Evolutionary conservation across 352 stramenopile genomes (phyloP).

Genomic region (Pythium oligandrum): DNA sequence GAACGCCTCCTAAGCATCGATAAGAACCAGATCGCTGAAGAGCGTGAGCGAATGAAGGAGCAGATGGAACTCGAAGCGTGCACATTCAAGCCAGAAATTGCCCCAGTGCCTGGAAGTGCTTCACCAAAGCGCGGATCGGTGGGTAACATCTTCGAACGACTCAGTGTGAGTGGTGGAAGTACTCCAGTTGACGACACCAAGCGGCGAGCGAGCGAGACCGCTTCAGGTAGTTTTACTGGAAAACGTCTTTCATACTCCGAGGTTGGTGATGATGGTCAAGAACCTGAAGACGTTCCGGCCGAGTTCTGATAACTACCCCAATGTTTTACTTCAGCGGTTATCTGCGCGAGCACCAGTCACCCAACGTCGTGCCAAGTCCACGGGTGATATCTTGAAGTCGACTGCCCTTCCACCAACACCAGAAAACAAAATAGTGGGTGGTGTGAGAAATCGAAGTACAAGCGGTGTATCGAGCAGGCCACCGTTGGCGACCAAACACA

Average conservation of each 20-base stretch:
- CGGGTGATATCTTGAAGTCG: constrained; percentile 41
- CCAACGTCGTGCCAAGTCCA: constrained; percentile 15
- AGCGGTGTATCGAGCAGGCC: too few relatives aligned
- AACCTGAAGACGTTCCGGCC: constrained; percentile 5
- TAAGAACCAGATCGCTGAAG: constrained; percentile 75
- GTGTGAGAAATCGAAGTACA: too few relatives aligned
- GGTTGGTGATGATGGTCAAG: constrained; percentile 18
- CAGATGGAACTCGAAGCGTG: constrained; percentile 68
- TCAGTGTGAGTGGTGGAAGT: constrained; percentile 27
- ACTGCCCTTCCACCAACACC: constrained; percentile 26
- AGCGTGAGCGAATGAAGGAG: constrained; percentile 68
- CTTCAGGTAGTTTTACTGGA: constrained; percentile 1
- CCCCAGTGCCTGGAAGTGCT: constrained; percentile 33
- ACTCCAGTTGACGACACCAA: constrained; percentile 26
- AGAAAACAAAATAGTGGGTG: constrained; percentile 1
- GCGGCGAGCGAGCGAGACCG: constrained; percentile 21
- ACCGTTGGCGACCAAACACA: too few relatives aligned
- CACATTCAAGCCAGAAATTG: constrained; percentile 80
- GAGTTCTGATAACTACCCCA: constrained; percentile 14
- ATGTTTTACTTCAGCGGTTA: constrained; percentile 9
- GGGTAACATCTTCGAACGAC: constrained; percentile 35
- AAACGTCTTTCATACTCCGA: constrained; percentile 29
- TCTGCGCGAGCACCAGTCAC: background rate
- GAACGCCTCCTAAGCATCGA: constrained; percentile 70
- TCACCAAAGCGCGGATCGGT: constrained; percentile 35